Evolutionary conservation across 371 early-diverging fungal genomes (phyloP).

Genomic region (Blyttiomyces sp.): DNA sequence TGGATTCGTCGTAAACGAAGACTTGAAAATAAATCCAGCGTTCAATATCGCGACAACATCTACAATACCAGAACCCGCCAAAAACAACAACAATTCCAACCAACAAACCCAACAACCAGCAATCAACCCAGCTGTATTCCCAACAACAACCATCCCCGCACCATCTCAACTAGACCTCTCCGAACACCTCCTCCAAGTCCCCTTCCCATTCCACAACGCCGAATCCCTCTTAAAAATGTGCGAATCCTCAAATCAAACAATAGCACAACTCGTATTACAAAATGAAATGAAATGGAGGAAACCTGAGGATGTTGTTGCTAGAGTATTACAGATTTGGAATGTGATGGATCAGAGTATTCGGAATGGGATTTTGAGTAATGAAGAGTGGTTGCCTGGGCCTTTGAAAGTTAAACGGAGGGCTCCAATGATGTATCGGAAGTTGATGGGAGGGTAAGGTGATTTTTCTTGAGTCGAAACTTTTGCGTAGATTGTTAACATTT

Average conservation of each 20-base stretch:
- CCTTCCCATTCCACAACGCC: slow-evolving; percentile 84
- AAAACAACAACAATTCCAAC: slow-evolving; percentile 24
- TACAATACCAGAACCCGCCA: neutral
- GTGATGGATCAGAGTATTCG: slow-evolving; percentile 89
- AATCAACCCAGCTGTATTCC: too few species aligned
- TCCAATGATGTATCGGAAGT: slow-evolving; percentile 79
- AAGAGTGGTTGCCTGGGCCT: slow-evolving; percentile 73
- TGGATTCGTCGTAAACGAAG: slow-evolving; percentile 92
- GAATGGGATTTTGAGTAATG: slow-evolving; percentile 63
- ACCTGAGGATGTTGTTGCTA: slow-evolving; percentile 69
- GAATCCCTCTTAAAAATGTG: slow-evolving; percentile 77
- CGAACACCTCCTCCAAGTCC: too few species aligned
- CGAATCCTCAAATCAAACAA: slow-evolving; percentile 76
- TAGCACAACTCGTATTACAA: slow-evolving; percentile 93
- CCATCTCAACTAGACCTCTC: too few species aligned
- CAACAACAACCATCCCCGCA: too few species aligned
- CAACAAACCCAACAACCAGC: too few species aligned
- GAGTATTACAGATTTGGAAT: slow-evolving; percentile 81
- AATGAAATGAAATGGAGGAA: slow-evolving; percentile 90
- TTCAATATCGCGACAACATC: too few species aligned
- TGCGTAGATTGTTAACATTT: too few species aligned
- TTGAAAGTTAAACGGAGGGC: slow-evolving; percentile 86
- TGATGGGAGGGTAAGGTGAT: slow-evolving; percentile 62
- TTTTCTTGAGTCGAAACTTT: neutral
- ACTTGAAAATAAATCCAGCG: slow-evolving; percentile 65